These are phyloP conservation scores for Neurospora terricola DNA, from an alignment of 495 filamentous ascomycete genomes.

Conservation along the genomic window DNA sequence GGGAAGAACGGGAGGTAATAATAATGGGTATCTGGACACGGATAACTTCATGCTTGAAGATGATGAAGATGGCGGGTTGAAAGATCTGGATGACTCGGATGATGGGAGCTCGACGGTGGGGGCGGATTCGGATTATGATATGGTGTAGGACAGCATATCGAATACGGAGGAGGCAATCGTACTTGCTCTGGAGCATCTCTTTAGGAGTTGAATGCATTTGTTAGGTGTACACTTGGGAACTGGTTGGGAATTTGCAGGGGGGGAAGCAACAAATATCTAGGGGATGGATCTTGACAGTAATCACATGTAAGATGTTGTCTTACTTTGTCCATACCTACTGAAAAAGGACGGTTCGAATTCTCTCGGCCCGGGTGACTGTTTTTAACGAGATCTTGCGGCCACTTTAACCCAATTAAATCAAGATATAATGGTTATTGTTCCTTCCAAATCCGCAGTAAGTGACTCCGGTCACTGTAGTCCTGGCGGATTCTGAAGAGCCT, in stretches of 20 bases:
- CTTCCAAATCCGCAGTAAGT: too few relatives aligned
- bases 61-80: neutral
- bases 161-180: neutral
- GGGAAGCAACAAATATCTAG: neutral
- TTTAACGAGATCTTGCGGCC: neutral
- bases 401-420: neutral
- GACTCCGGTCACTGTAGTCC: neutral
- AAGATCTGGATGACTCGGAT: neutral
- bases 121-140: neutral
- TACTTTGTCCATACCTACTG: too few relatives aligned
- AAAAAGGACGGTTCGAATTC: too few relatives aligned
- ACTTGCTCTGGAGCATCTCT: neutral
- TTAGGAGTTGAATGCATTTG: neutral
- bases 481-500: neutral
- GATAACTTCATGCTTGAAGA: neutral
- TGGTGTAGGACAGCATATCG: neutral
- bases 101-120: neutral
- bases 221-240: neutral
- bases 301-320: too few relatives aligned
- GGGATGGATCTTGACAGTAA: too few relatives aligned
- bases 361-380: neutral
- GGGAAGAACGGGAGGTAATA: neutral
- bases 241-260: neutral
- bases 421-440: too few relatives aligned
- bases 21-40: neutral